Base-by-base conservation (phyloP, 2,329 filamentous ascomycete genomes). In the Fusarium guadeloupense region DNA sequence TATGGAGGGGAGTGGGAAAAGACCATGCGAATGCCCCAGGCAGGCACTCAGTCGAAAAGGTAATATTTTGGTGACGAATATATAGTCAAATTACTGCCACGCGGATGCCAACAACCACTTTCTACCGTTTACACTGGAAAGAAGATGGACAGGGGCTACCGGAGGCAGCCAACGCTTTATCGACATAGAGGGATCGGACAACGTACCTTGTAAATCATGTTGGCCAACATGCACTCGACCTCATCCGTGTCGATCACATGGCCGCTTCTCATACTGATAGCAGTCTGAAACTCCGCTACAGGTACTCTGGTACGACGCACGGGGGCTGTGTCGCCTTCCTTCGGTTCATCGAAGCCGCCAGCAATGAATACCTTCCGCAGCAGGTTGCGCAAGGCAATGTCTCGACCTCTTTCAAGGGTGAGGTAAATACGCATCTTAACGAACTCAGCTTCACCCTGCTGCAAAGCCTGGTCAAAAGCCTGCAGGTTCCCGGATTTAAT, bases 171-270 rank as follows among this genome's bases (percentile, higher is more conserved):
- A 41, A 19, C 25, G 41, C 48, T 41, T 54, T 25, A 43, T 38
- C 21, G 14, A 54, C 25, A 26, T 21, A 34, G 51, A 52, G 19
- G 35, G 47, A 38, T 53, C 17, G 39, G 38, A 43, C 44, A 50
- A 69, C 77, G 66, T 77, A 96, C 94, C 87, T 98, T 99, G 81
- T 98, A 99, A 60, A 99, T 97, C 85, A 97, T 91, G 74, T 97
- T 98, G 23, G 95, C 92, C 70, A 99, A 74, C 69, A 97, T 79
- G 75, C 95, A 99, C 76, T 99, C 96, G 5, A 98, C 93, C 76
- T 99, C 95, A 72, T 99, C 96, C 26, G 85, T 83, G 68, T 97
- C 95, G 28, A 96, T 81, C 28, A 81, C 78, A 71, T 90, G 82
- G 43, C 83, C 82, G 64, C 85, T 88, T 46, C 87, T 89, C 68